These are phyloP conservation scores for Phytophthora pseudosyringae DNA, from an alignment of 352 stramenopile species.

Conservation along the genomic window DNA sequence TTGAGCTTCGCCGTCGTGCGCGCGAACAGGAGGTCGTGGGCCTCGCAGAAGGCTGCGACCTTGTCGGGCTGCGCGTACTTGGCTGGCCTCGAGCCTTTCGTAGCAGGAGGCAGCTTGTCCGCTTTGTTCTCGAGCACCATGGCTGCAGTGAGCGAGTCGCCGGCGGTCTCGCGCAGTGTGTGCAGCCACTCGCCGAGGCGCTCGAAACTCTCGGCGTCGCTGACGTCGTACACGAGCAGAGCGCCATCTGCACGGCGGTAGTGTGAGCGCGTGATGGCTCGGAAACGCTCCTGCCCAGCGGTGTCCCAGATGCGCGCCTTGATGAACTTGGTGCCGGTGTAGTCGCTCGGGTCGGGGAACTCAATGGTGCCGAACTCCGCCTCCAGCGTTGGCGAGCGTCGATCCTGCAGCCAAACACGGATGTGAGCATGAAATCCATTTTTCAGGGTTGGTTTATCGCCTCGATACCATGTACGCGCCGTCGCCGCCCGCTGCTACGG, in stretches of 20 bases:
- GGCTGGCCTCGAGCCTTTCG: slow-evolving; percentile 3
- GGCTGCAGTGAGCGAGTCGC: slow-evolving; percentile 84
- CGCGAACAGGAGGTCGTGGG: slow-evolving; percentile 66
- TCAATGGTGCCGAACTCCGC: slow-evolving; percentile 80
- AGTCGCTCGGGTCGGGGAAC: slow-evolving; percentile 57
- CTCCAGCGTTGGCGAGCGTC: slow-evolving; percentile 67
- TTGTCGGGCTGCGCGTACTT: slow-evolving; percentile 52
- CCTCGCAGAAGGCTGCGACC: slow-evolving; percentile 63
- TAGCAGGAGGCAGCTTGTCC: slow-evolving; percentile 55
- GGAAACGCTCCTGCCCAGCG: slow-evolving; percentile 89
- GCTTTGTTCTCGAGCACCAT: slow-evolving; percentile 93
- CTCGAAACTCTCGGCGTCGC: slow-evolving; percentile 83
- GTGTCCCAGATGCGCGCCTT: slow-evolving; percentile 92
- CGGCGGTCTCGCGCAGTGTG: slow-evolving; percentile 86
- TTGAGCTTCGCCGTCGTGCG: slow-evolving; percentile 76
- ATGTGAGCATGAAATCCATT: too few relatives aligned
- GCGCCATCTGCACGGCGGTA: slow-evolving; percentile 88
- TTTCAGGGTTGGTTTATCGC: too few relatives aligned
- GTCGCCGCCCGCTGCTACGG: slow-evolving; percentile 68
- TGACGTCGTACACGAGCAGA: slow-evolving; percentile 93
- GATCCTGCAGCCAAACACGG: slow-evolving; percentile 42
- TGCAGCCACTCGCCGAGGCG: slow-evolving; percentile 90
- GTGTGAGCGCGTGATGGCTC: slow-evolving; percentile 88
- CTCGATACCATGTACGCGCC: slow-evolving; percentile 54
- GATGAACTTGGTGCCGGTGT: slow-evolving; percentile 52